A percentile compares a stretch with the other conserved stretches of the same genome.
These are phyloP conservation scores for Ustilago bromivora DNA, from an alignment of 1,284 basidiomycete genomes.

Conservation along the genomic window DNA sequence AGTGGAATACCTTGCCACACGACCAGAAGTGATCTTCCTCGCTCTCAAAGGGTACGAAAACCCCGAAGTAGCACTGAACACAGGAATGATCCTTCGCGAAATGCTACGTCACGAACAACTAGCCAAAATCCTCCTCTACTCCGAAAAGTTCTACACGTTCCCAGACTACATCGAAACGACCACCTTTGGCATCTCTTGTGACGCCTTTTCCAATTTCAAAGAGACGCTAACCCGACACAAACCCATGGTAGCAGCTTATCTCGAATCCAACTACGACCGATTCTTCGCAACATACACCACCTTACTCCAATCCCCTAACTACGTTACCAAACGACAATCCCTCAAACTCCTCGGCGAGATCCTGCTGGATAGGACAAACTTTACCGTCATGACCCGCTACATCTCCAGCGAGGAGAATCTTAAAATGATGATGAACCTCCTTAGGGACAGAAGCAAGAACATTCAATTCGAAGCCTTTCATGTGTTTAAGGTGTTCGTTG, in stretches of 20 bases:
- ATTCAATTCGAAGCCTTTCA: constrained; percentile 99
- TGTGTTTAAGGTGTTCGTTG: constrained; percentile 99
- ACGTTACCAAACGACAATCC: constrained; percentile 99
- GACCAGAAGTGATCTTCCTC: constrained; percentile 88
- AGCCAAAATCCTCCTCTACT: constrained; percentile 89
- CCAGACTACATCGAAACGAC: constrained; percentile 97
- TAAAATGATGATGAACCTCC: constrained; percentile 99
- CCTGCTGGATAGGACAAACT: constrained; percentile 95
- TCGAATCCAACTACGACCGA: constrained; percentile 96
- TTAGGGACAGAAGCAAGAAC: constrained; percentile 97
- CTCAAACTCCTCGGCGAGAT: constrained; percentile 98
- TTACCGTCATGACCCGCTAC: constrained; percentile 98
- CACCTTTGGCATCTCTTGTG: constrained; percentile 97
- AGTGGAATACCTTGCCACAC: constrained; percentile 88
- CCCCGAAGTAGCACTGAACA: constrained; percentile 94
- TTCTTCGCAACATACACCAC: constrained; percentile 96
- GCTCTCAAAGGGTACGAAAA: constrained; percentile 85
- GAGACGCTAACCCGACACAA: constrained; percentile 86
- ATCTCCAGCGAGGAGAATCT: constrained; percentile 86
- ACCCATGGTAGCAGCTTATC: constrained; percentile 93
- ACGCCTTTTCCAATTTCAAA: constrained; percentile 95
- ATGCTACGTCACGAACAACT: constrained; percentile 94
- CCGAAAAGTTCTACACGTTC: constrained; percentile 91
- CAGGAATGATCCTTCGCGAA: constrained; percentile 96
- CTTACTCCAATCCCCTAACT: constrained; percentile 91